Evolutionary conservation across 192 early-diverging fungal species (phyloP).

Genomic region (Kappamyces sp.): DNA sequence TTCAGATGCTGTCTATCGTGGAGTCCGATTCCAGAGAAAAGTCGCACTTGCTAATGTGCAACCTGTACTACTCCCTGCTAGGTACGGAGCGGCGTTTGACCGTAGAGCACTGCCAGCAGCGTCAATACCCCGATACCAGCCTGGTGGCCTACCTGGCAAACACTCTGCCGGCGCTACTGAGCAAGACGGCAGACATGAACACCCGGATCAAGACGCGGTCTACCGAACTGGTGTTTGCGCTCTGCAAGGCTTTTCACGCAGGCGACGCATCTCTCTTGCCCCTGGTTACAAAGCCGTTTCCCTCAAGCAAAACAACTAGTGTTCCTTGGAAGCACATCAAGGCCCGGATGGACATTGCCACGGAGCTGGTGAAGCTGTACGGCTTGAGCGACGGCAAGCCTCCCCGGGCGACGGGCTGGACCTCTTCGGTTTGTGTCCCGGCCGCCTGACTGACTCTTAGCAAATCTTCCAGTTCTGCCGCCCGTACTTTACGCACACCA

Average conservation of each 20-base stretch:
- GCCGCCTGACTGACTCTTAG: conserved; percentile 19
- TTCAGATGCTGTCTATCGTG: not conserved
- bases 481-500: conserved; percentile 54
- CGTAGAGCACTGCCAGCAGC: conserved; percentile 4
- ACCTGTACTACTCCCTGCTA: conserved; percentile 5
- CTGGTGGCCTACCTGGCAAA: conserved; percentile 22
- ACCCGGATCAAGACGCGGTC: conserved; percentile 44
- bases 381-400: not conserved
- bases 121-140: not conserved
- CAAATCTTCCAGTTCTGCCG: conserved; percentile 47
- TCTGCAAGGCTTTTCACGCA: conserved; percentile 45
- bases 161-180: conserved; percentile 37
- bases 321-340: conserved; percentile 46
- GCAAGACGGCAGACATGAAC: conserved; percentile 54
- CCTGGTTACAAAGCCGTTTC: conserved; percentile 43
- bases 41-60: not conserved
- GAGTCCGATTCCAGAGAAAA: not conserved
- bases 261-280: conserved; percentile 46
- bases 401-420: conserved; percentile 24
- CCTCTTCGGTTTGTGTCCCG: conserved; percentile 1
- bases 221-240: conserved; percentile 37
- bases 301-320: conserved; percentile 23
- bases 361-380: conserved; percentile 1
- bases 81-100: not conserved
- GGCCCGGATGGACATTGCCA: conserved; percentile 39